These are phyloP conservation scores for Daldinia childiae DNA, from an alignment of 495 filamentous ascomycete species.

Conservation along the genomic window DNA sequence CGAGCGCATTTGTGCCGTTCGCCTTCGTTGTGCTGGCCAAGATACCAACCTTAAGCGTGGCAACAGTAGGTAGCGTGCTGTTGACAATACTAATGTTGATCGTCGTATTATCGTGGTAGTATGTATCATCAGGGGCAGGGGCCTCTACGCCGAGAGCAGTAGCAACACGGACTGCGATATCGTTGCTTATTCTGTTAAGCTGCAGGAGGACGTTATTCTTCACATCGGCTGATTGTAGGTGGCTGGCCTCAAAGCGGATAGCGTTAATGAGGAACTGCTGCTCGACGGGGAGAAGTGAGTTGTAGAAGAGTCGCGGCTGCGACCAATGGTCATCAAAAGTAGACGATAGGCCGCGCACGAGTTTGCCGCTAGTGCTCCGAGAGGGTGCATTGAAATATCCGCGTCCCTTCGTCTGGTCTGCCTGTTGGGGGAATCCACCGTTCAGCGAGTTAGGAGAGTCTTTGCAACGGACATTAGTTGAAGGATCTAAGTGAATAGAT, in stretches of 20 bases:
- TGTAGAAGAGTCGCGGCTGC: conserved; percentile 79
- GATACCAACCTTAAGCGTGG: conserved; percentile 73
- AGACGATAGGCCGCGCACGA: conserved; percentile 67
- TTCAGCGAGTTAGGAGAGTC: conserved; percentile 76
- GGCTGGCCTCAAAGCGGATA: conserved; percentile 75
- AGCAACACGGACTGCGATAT: conserved; percentile 73
- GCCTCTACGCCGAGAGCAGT: conserved; percentile 65
- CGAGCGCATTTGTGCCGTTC: conserved; percentile 47
- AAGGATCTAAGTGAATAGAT: not conserved
- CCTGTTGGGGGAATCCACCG: conserved; percentile 70
- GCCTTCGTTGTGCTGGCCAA: conserved; percentile 57
- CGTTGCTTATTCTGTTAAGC: conserved; percentile 75
- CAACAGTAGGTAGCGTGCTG: conserved; percentile 65
- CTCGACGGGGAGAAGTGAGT: conserved; percentile 74
- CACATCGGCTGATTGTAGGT: conserved; percentile 65
- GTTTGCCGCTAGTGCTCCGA: conserved; percentile 61
- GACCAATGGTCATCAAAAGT: conserved; percentile 81
- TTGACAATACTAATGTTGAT: conserved; percentile 68
- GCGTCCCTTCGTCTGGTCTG: conserved; percentile 72
- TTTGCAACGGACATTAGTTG: conserved; percentile 23
- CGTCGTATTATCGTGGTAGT: conserved; percentile 77
- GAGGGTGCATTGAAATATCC: conserved; percentile 79
- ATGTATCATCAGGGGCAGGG: conserved; percentile 68
- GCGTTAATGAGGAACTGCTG: conserved; percentile 83
- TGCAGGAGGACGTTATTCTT: conserved; percentile 72